A percentile compares a stretch with the other conserved stretches of the same genome.
Evolutionary conservation across 1,284 basidiomycete genomes (phyloP).

Genomic region (Ceratobasidium sp.): DNA sequence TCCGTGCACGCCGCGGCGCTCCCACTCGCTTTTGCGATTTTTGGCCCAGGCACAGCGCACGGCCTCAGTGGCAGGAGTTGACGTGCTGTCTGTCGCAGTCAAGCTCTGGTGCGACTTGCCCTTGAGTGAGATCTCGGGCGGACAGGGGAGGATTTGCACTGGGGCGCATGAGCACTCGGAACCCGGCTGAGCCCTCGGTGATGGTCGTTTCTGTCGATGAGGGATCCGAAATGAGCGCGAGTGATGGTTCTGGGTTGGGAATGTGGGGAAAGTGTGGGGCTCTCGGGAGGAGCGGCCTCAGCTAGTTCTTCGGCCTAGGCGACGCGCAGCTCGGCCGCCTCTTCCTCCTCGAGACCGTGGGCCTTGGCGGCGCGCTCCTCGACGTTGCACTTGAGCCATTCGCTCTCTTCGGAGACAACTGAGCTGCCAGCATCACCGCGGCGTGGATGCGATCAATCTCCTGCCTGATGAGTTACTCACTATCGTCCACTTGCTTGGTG

Average conservation of each 20-base stretch:
- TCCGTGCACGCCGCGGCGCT: constrained; percentile 23
- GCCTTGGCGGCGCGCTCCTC: constrained; percentile 30
- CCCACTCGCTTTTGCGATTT: constrained; percentile 37
- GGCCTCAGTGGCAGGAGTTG: constrained; percentile 7
- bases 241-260: constrained; percentile 22
- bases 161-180: constrained; percentile 4
- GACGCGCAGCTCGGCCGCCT: constrained; percentile 23
- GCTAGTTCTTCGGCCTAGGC: constrained; percentile 13
- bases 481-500: constrained; percentile 20
- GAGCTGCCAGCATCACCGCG: constrained; percentile 33
- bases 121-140: constrained; percentile 27
- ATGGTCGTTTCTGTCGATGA: background rate
- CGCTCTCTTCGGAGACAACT: constrained; percentile 23
- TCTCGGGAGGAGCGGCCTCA: too few relatives aligned
- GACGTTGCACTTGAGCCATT: constrained; percentile 31
- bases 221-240: constrained; percentile 28
- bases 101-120: background rate
- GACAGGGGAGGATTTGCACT: constrained; percentile 12
- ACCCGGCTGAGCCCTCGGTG: constrained; percentile 6
- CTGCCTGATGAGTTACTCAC: constrained; percentile 34
- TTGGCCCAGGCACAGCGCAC: constrained; percentile 36
- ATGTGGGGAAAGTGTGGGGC: too few relatives aligned
- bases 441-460: constrained; percentile 37
- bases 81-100: constrained; percentile 1
- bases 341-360: constrained; percentile 15